Base-by-base conservation (phyloP, 805 yeast species). In the Lipomyces starkeyi region DNA sequence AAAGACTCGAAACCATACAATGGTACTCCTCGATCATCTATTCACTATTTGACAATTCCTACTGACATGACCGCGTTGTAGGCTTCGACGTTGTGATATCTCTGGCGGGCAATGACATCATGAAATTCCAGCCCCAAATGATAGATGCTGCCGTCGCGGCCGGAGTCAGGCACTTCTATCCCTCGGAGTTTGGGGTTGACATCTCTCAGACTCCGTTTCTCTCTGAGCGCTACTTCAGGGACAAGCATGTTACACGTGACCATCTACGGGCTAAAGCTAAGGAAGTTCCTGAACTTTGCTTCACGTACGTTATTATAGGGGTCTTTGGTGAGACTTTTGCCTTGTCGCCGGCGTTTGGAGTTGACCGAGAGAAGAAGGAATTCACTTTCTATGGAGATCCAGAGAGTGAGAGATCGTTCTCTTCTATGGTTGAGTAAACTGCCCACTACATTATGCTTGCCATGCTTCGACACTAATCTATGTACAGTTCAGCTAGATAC, bases 351-450 rank as follows among this genome's bases (percentile, higher is more conserved):
- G 20, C 14, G n/a, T 40, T 40, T 40, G 47, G 47, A 14, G 47
- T 40, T 40, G 47, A 40, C 47, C 47, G n/a, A 40, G 20, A 40
- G 47, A 14, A 40, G 47, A 40, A 40, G 5, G 47, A 40, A 40
- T 40, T 40, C 47, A 14, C 20, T 4, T 40, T 40, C 47, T 40
- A 40, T 40, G 47, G 47, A 40, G 47, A 40, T 40, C 47, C n/a
- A 7, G 47, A 40, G 20, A 40, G 4, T 40, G 47, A 40, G 47
- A 40, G 47, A 14, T 40, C 47, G 1, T 14, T 40, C 14, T 40
- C 47, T 14, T 40, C 47, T 40, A 40, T 52, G 56, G 56, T 14
- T 52, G 56, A 52, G 56, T 52, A 52, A 52, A 7, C 29, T 22
- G 56, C 17, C 56, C 29, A 22, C 4, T 40, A 40, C 56, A 52